Percentiles rank a stretch among this genome's conserved stretches.
phyloP scores from a whole-genome alignment of 768 basidiomycete species.

The Auriscalpium vulgare region DNA sequence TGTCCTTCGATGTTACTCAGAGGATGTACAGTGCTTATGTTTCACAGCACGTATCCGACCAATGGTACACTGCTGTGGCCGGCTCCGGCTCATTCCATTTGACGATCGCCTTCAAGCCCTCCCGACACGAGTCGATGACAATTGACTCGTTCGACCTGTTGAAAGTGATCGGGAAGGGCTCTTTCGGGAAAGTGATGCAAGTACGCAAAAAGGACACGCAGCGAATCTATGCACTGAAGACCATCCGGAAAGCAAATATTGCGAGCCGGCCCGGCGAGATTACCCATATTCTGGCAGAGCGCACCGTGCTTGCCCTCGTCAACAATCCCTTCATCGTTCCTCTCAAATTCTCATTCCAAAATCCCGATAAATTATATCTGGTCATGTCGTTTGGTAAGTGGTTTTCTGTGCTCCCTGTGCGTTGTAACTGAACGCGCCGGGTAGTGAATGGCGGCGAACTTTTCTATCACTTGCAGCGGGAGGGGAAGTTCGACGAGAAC shows the following conservation, averaged over 20 bases:
- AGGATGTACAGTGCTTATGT: background rate
- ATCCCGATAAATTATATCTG: slow-evolving; percentile 92
- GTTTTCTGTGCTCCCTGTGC: too few species aligned
- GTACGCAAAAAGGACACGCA: slow-evolving; percentile 98
- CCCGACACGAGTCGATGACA: slow-evolving; percentile 75
- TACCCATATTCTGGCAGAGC: slow-evolving; percentile 94
- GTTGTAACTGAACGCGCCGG: background rate
- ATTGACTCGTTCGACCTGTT: slow-evolving; percentile 96
- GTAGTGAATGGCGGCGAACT: slow-evolving; percentile 94
- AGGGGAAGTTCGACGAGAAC: slow-evolving; percentile 91
- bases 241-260: slow-evolving; percentile 96
- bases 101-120: slow-evolving; percentile 90
- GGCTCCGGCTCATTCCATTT: slow-evolving; percentile 92
- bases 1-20: slow-evolving; percentile 15
- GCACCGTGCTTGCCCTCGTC: slow-evolving; percentile 93
- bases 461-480: slow-evolving; percentile 95
- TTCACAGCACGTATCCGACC: slow-evolving; percentile 74
- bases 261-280: slow-evolving; percentile 95
- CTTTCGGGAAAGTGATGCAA: slow-evolving; percentile 99
- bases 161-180: slow-evolving; percentile 96
- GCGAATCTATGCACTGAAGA: slow-evolving; percentile 96
- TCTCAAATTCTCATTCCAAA: slow-evolving; percentile 98
- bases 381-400: slow-evolving; percentile 89
- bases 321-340: slow-evolving; percentile 99
- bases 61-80: slow-evolving; percentile 80